phyloP scores from a whole-genome alignment of 176 grass and related monocot species.

The Secale cereale region DNA sequence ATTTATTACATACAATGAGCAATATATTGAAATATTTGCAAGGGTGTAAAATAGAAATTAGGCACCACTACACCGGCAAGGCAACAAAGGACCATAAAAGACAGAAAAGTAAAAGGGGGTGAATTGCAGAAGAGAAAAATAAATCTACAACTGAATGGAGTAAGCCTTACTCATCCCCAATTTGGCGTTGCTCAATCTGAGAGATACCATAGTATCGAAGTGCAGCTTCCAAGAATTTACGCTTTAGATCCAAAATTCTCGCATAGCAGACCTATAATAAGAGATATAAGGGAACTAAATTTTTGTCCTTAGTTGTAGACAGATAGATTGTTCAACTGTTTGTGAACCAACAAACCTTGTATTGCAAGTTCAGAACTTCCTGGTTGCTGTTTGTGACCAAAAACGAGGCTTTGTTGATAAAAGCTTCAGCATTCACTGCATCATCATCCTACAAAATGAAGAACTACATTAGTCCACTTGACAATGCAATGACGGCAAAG shows the following conservation, averaged over 20 bases:
- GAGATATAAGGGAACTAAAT: conserved; percentile 2
- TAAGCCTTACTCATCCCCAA: conserved; percentile 92
- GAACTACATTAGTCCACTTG: background rate
- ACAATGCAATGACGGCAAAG: background rate
- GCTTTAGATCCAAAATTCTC: conserved; percentile 94
- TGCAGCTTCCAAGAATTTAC: conserved; percentile 97
- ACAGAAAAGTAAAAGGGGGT: too few species aligned
- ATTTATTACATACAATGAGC: background rate
- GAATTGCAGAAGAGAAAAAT: too few species aligned
- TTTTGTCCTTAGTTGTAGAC: background rate
- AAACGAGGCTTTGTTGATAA: conserved; percentile 99
- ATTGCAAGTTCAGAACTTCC: conserved; percentile 90
- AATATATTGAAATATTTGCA: background rate
- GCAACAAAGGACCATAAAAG: too few species aligned
- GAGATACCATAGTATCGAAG: conserved; percentile 96
- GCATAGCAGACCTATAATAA: conserved; percentile 92
- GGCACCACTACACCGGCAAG: background rate
- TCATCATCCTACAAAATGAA: conserved; percentile 76
- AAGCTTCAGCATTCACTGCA: conserved; percentile 91
- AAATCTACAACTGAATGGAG: too few species aligned
- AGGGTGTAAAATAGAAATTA: conserved; percentile 1
- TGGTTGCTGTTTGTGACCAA: conserved; percentile 84
- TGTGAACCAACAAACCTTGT: conserved; percentile 55
- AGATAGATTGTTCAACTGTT: background rate
- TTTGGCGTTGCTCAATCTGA: conserved; percentile 93